These are phyloP conservation scores for Alternaria viburni DNA, from an alignment of 2,329 filamentous ascomycete species.

Conservation along the genomic window DNA sequence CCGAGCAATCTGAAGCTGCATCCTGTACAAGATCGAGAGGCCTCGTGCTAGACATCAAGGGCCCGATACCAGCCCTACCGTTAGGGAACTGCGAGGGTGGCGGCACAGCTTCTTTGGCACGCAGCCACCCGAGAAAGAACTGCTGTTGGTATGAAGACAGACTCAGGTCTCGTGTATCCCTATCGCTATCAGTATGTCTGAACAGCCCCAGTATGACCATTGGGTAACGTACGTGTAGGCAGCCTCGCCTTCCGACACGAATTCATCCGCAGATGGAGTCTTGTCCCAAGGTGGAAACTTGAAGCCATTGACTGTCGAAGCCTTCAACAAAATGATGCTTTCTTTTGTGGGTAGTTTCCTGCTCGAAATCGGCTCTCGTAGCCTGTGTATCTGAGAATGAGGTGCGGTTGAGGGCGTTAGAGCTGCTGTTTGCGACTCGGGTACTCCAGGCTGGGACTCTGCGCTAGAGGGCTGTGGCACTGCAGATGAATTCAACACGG, in stretches of 20 bases:
- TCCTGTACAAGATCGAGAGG: slow-evolving; percentile 90
- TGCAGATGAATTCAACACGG: neutral
- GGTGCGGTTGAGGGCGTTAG: slow-evolving; percentile 13
- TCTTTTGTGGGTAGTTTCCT: slow-evolving; percentile 72
- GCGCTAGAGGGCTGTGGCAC: neutral
- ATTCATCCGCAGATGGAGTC: slow-evolving; percentile 67
- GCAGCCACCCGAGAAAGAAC: slow-evolving; percentile 84
- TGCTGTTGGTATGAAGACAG: slow-evolving; percentile 76
- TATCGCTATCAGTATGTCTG: slow-evolving; percentile 25
- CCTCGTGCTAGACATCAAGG: slow-evolving; percentile 63
- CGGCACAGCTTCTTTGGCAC: slow-evolving; percentile 71
- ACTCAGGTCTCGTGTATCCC: slow-evolving; percentile 71
- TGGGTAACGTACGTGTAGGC: slow-evolving; percentile 64
- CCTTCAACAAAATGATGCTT: slow-evolving; percentile 75
- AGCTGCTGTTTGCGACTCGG: neutral
- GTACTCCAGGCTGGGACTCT: neutral
- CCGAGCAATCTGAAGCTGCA: slow-evolving; percentile 93
- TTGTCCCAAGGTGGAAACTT: slow-evolving; percentile 83
- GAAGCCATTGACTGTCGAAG: slow-evolving; percentile 81
- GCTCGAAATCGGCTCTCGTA: slow-evolving; percentile 59
- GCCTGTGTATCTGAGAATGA: slow-evolving; percentile 37
- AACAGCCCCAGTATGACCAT: neutral
- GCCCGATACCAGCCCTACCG: slow-evolving; percentile 41
- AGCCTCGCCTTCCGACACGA: slow-evolving; percentile 59
- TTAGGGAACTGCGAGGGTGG: slow-evolving; percentile 49